Evolutionary conservation across 169 alveolate genomes (phyloP), one percentile per base, ranked within the genome.

Genomic region (Plasmodium chabaudi): DNA sequence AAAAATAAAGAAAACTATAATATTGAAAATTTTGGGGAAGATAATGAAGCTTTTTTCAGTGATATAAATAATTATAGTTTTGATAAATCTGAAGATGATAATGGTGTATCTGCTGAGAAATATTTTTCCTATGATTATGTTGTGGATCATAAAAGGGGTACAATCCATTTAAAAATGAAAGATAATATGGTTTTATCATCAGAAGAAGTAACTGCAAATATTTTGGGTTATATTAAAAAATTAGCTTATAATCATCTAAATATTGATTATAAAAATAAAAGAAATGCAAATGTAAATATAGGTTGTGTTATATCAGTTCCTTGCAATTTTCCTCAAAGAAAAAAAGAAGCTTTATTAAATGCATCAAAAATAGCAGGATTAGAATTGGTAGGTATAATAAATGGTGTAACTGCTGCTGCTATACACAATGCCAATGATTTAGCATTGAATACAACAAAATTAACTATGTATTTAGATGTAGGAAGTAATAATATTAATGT

Each of bases 371-470:
- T 92, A 46, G 96, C 96, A 46, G 96, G 95, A 1, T 60, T 94
- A 21, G 92, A 77, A 51, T 93, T 92, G 60, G 74, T 89, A 49
- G 92, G 88, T 19, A 53, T 92, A 42, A 90, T 94, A 55, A 92
- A 94, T 73, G 95, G 95, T 3, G 88, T 92, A 9, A 88, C 95
- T 13, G 96, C 96, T 12, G 96, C 96, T 10, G 93, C 95, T 17
- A 75, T 87, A 34, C 75, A 90, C 55, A 47, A 91, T 56, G 93
- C 94, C 19, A 87, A 88, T 47, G 95, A 94, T 39, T 67, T 88
- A 55, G 92, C 89, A 15, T 92, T 92, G 46, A 94, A 94, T n/a
- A 93, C 92, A 13, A 92, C 92, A 55, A 94, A 89, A 55, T 19
- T 86, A 10, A 86, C 94, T 56, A 79, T 94, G 89, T 92, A 88